Base-by-base conservation (phyloP, 352 stramenopile genomes). In the Phytopythium helicoides region DNA sequence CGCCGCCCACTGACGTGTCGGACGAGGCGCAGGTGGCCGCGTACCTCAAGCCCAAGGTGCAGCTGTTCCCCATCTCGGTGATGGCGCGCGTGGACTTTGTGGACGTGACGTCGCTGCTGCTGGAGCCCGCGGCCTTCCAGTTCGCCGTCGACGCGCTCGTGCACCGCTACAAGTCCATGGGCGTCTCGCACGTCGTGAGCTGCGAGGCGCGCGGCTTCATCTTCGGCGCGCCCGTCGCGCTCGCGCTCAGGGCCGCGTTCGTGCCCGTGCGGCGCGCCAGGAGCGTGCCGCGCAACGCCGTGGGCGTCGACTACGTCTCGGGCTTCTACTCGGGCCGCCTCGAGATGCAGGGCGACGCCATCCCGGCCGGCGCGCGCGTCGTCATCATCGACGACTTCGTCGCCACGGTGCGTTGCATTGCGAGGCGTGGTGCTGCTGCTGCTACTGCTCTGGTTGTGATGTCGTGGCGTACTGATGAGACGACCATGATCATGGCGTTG, bases 281-380 rank as follows among this genome's bases (percentile, higher is more conserved):
- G 10, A 71, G 76, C 46, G 52, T 94, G 26, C 79, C 76, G 0
- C 75, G 81, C 28, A 77, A 86, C 56, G 83, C 75, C 0, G 76
- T 94, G 45, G 83, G 83, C n/a, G 72, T 93, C 37, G 79, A 94
- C 58, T 94, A 89, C 64, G 78, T 73, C 8, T 88, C 78, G 25
- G 79, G 81, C 10, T 94, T 88, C 39, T 87, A 79, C 56, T 73
- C 74, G 0, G 77, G 78, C 0, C 74, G 83, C 11, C 74, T 92
- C 71, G 83, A 93, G 59, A 87, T 93, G 45, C 83, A 94, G 54
- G 74, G 87, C 37, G 81, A 94, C 45, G 76, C 79, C n/a, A 87
- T 94, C 52, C 64, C 73, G 9, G 72, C 64, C 16, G 83, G 81
- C 49, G 76, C 61, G 8, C 81, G 83, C 52, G 79, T 92, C 8